Base-by-base conservation (phyloP, 768 basidiomycete genomes). In the Termitomyces sp. region DNA sequence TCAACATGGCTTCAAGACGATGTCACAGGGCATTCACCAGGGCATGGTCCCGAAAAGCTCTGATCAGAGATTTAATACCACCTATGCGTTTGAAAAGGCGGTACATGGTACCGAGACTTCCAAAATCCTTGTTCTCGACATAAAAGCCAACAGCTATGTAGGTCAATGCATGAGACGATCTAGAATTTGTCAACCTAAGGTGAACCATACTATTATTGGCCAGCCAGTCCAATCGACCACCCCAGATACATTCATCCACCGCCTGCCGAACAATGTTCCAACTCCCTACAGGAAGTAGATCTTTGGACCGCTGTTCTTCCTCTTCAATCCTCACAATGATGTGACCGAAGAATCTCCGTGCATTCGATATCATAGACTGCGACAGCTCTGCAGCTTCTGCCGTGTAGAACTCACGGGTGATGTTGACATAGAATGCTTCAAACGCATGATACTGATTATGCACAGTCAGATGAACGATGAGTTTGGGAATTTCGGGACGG, bases 381-480 rank as follows among this genome's bases (percentile, higher is more conserved):
- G 74, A 66, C 26, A 70, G 67, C 37, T 62, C 59, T 14, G 65
- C 58, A 0, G 83, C 83, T 64, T 90, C 83, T 0, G 60, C 66
- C 0, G 68, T 51, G 62, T 88, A 91, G 62, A 79, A 88, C 1
- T 71, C 65, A 19, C 68, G 64, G 0, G 87, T 84, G 19, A 73
- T 59, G 19, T 75, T 67, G 42, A 87, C 60, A 60, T 85, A 81
- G 55, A 69, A 75, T 8, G 76, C 71, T 61, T 90, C 84, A 52
- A 91, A 84, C 24, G 74, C 62, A 21, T 76, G 61, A 60, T 88
- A 92, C 55, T 82, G 76, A 26, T 76, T 72, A 57, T 90, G 82
- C 4, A 71, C 72, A 46, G 76, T 67, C 47, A 91, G 76, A 54
- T 85, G 81, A 0, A 69, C 62, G 47, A 90, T 72, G n/a, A 92